Conservation (phyloP, 257 asterid species). For the Nicotiana sylvestris region DNA sequence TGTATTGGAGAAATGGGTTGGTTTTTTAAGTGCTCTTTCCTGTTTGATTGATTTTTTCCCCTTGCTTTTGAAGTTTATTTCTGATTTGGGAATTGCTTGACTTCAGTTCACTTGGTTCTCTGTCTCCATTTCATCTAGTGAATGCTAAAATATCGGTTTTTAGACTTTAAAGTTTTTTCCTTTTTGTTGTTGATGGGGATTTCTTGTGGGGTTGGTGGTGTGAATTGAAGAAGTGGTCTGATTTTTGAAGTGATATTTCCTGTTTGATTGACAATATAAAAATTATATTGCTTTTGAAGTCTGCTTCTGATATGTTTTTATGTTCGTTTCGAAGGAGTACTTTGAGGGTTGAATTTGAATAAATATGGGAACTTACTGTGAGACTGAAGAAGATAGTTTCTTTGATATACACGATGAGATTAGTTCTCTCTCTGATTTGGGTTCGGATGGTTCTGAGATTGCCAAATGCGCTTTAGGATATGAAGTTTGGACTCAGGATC, state of each 20-base stretch:
- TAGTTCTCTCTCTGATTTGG: conserved; percentile 23
- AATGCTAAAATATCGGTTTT: too few species aligned
- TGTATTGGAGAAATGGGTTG: not conserved
- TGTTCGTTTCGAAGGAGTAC: not conserved
- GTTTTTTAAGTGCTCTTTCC: too few species aligned
- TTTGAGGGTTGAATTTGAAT: conserved; percentile 4
- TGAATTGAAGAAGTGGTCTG: not conserved
- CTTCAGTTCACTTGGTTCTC: too few species aligned
- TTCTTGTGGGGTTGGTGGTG: not conserved
- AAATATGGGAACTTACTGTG: conserved; percentile 44
- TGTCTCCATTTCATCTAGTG: too few species aligned
- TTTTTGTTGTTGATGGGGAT: not conserved
- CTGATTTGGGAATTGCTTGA: too few species aligned
- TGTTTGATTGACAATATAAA: not conserved
- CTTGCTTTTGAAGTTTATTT: too few species aligned
- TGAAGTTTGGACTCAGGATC: conserved; percentile 66
- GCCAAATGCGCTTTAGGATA: conserved; percentile 44
- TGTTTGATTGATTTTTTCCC: too few species aligned
- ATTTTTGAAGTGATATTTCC: not conserved
- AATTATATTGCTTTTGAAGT: not conserved
- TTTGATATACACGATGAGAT: conserved; percentile 53
- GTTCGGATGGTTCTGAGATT: conserved; percentile 40
- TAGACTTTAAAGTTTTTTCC: not conserved
- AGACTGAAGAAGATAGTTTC: conserved; percentile 44
- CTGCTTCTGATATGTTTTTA: not conserved